Evolutionary conservation across 2,329 filamentous ascomycete genomes (phyloP).

Genomic region (Tolypocladium endophyticum): DNA sequence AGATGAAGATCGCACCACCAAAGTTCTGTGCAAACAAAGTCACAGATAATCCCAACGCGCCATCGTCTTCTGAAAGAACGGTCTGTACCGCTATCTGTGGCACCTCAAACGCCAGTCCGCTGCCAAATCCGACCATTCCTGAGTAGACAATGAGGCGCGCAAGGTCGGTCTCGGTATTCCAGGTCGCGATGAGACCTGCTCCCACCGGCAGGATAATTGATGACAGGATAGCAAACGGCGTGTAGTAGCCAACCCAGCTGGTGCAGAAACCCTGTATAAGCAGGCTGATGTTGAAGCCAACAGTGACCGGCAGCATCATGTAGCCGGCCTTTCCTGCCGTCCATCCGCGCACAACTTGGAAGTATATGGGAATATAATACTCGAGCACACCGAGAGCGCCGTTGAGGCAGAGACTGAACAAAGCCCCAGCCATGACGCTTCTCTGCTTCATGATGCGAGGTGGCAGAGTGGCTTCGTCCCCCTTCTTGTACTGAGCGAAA

Average conservation of each 20-base stretch:
- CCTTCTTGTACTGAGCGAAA: neutral
- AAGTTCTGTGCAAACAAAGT: neutral
- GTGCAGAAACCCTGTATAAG: neutral
- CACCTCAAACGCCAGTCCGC: neutral
- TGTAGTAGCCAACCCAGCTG: neutral
- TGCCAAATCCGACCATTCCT: neutral
- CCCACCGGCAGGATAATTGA: neutral
- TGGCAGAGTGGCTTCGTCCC: slow-evolving; percentile 18
- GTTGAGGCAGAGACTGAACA: slow-evolving; percentile 25
- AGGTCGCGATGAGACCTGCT: neutral
- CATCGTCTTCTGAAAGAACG: neutral
- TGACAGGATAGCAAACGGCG: neutral
- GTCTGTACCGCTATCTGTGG: neutral
- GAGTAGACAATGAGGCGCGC: neutral
- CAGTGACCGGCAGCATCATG: neutral
- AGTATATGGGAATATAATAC: slow-evolving; percentile 29
- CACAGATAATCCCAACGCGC: neutral
- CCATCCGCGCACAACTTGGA: slow-evolving; percentile 27
- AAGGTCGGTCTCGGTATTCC: neutral
- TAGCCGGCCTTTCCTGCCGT: slow-evolving; percentile 14
- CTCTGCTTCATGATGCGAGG: slow-evolving; percentile 28
- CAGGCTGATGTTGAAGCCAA: neutral
- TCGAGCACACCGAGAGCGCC: slow-evolving; percentile 16
- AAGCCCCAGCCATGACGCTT: slow-evolving; percentile 19
- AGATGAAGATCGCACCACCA: neutral